Evolutionary conservation across 495 filamentous ascomycete genomes (phyloP).

Genomic region (Friedmanniomyces endolithicus): DNA sequence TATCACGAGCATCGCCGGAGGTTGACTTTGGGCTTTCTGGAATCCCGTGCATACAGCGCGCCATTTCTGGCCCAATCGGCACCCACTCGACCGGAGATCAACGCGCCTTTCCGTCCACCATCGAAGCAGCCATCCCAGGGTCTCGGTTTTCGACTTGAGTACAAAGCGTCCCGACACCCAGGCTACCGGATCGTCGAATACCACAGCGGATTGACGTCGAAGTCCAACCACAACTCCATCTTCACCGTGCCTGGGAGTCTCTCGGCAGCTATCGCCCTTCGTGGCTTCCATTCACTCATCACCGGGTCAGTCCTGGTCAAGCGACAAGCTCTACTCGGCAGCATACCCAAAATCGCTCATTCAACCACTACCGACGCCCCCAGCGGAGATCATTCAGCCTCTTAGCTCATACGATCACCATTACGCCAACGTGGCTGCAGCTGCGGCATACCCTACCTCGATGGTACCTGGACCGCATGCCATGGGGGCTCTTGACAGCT

Average conservation of each 20-base stretch:
- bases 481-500: conserved; percentile 32
- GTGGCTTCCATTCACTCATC: conserved; percentile 13
- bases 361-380: conserved; percentile 12
- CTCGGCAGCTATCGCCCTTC: conserved; percentile 13
- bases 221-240: conserved; percentile 2
- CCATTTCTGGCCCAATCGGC: conserved; percentile 1
- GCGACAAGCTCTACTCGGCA: conserved; percentile 6
- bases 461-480: conserved; percentile 33
- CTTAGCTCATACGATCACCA: conserved; percentile 10
- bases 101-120: not conserved
- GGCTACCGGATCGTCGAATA: conserved; percentile 9
- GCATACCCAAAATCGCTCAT: conserved; percentile 9
- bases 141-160: conserved; percentile 19
- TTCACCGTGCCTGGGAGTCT: conserved; percentile 6
- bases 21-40: conserved; percentile 5
- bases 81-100: not conserved
- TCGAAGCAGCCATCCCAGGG: conserved; percentile 4
- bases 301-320: conserved; percentile 14
- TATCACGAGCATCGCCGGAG: not conserved
- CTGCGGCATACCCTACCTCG: conserved; percentile 29
- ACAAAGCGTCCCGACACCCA: conserved; percentile 19
- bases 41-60: conserved; percentile 12
- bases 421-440: conserved; percentile 35
- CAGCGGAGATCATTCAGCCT: conserved; percentile 11
- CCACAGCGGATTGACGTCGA: conserved; percentile 5